Percentiles rank a stretch among this genome's conserved stretches.
Evolutionary conservation across 1,139 yeast species (phyloP).

Genomic region (Zygosaccharomyces pseudobailii): DNA sequence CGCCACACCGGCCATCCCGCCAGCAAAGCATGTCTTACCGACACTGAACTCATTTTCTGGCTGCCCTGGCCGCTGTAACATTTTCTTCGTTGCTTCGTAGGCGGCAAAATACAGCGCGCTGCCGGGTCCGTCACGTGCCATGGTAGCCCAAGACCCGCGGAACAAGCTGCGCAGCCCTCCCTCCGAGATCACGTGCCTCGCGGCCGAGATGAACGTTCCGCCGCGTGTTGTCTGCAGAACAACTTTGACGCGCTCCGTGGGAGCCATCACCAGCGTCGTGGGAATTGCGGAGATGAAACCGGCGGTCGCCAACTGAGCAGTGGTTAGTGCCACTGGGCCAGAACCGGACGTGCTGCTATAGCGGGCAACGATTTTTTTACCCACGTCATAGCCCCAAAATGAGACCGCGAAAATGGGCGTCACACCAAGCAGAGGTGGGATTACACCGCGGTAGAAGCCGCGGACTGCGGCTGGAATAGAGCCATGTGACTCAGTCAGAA

Average conservation of each 20-base stretch:
- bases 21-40: conserved; percentile 77
- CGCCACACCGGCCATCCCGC: conserved; percentile 92
- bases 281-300: conserved; percentile 97
- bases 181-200: conserved; percentile 63
- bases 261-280: conserved; percentile 92
- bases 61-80: conserved; percentile 40
- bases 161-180: conserved; percentile 85
- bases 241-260: conserved; percentile 93
- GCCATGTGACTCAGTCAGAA: conserved; percentile 63
- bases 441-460: conserved; percentile 83
- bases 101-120: conserved; percentile 96
- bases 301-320: conserved; percentile 77
- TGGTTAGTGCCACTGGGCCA: conserved; percentile 42
- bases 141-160: conserved; percentile 87
- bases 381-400: conserved; percentile 97
- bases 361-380: conserved; percentile 65
- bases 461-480: conserved; percentile 33
- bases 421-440: conserved; percentile 88
- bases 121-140: conserved; percentile 98
- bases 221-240: conserved; percentile 73
- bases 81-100: conserved; percentile 73
- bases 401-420: conserved; percentile 98
- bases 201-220: conserved; percentile 41
- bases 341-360: conserved; percentile 30
- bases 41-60: conserved; percentile 54